phyloP scores from a whole-genome alignment of 768 basidiomycete genomes.

The Gymnopilus junonius region DNA sequence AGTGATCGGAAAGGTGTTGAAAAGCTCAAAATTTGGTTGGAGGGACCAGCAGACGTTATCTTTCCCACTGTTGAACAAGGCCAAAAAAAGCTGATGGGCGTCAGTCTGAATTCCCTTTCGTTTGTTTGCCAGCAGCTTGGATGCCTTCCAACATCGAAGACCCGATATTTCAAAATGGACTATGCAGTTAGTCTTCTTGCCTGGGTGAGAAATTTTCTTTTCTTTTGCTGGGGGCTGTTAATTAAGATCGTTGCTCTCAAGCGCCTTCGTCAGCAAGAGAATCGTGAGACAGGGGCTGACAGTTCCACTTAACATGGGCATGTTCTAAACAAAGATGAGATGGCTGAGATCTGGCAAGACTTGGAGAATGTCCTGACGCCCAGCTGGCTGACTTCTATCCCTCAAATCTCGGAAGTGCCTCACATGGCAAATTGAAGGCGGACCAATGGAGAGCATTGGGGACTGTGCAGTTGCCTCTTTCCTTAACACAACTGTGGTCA shows the following conservation, averaged over 20 bases:
- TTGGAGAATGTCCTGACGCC: slow-evolving; percentile 27
- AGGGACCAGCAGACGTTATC: not conserved
- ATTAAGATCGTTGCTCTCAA: not conserved
- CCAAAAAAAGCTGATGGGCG: not conserved
- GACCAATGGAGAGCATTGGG: slow-evolving; percentile 42
- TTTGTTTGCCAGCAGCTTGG: not conserved
- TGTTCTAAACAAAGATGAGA: slow-evolving; percentile 9
- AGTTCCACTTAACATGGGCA: not conserved
- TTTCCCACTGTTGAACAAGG: not conserved
- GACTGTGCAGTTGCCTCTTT: slow-evolving; percentile 34
- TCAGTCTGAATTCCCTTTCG: not conserved
- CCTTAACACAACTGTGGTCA: slow-evolving; percentile 38
- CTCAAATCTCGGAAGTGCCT: slow-evolving; percentile 20
- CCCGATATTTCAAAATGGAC: not conserved
- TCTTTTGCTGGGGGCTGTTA: not conserved
- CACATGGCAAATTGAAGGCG: slow-evolving; percentile 34
- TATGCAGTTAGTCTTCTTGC: not conserved
- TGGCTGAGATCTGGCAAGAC: slow-evolving; percentile 26
- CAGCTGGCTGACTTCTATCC: slow-evolving; percentile 29
- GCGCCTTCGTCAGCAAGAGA: not conserved
- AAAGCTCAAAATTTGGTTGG: not conserved
- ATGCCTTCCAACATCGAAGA: not conserved
- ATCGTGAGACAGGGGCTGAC: not conserved
- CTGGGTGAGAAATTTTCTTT: not conserved
- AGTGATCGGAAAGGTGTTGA: not conserved